These are phyloP conservation scores for Nemania serpens DNA, from an alignment of 2,329 filamentous ascomycete genomes.

Conservation along the genomic window DNA sequence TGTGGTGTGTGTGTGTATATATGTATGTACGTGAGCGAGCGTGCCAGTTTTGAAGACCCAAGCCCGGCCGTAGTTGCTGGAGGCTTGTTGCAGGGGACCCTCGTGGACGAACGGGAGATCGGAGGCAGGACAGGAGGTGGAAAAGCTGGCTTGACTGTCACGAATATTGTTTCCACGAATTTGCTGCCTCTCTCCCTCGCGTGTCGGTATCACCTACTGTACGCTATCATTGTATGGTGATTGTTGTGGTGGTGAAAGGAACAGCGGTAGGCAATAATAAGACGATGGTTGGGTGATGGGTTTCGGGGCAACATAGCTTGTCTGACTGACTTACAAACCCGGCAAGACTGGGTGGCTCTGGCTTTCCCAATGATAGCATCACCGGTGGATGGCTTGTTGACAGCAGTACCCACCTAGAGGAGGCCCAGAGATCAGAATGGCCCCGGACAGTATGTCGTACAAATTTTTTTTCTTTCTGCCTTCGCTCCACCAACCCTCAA, in stretches of 20 bases:
- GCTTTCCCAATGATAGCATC: conserved; percentile 7
- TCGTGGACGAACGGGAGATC: conserved; percentile 21
- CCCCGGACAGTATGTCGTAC: conserved; percentile 4
- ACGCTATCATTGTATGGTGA: too few species aligned
- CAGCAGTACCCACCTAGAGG: conserved; percentile 14
- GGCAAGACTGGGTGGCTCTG: neutral
- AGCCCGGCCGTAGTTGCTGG: conserved; percentile 32
- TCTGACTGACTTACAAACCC: conserved; percentile 2
- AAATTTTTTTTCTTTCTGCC: conserved; percentile 7
- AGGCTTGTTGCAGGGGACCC: conserved; percentile 33
- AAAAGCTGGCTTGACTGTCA: conserved; percentile 22
- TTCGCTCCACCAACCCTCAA: conserved; percentile 1
- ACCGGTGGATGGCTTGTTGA: conserved; percentile 16
- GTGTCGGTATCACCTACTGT: neutral
- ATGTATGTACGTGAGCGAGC: conserved; percentile 6
- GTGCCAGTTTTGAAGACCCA: conserved; percentile 11
- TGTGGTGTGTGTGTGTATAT: neutral
- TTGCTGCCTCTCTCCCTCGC: conserved; percentile 8
- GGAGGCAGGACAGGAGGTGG: conserved; percentile 8
- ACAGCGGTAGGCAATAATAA: conserved; percentile 9
- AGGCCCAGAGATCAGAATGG: too few species aligned
- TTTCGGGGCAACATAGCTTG: neutral
- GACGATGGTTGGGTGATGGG: conserved; percentile 24
- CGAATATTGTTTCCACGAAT: neutral
- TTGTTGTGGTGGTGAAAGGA: too few species aligned